A percentile compares a stretch with the other conserved stretches of the same genome.
These are phyloP conservation scores for Mycena galericulata DNA, from an alignment of 768 basidiomycete genomes.

Conservation along the genomic window DNA sequence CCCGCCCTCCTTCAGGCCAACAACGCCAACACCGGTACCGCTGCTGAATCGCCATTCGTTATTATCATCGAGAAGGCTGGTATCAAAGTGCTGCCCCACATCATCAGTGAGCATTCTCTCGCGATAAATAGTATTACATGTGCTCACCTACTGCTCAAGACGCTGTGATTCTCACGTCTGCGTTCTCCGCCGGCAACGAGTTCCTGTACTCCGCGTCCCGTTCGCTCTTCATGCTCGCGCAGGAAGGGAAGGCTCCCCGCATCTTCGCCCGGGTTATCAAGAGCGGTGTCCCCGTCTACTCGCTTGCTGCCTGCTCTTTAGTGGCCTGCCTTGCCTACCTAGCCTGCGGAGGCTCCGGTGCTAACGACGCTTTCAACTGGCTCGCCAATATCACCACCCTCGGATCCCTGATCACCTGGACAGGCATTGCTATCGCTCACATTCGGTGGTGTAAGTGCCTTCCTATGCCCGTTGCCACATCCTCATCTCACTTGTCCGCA, in stretches of 20 bases:
- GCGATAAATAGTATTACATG: too few species aligned
- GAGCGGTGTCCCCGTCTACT: slow-evolving; percentile 52
- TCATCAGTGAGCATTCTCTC: slow-evolving; percentile 44
- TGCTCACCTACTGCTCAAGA: slow-evolving; percentile 23
- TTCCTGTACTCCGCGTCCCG: slow-evolving; percentile 64
- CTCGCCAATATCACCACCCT: slow-evolving; percentile 53
- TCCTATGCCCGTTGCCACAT: slow-evolving; percentile 5
- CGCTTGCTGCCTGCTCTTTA: slow-evolving; percentile 48
- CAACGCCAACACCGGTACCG: slow-evolving; percentile 39
- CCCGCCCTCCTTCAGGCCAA: slow-evolving; percentile 30
- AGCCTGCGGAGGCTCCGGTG: slow-evolving; percentile 46
- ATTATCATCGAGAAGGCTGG: slow-evolving; percentile 58
- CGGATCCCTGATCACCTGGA: slow-evolving; percentile 55
- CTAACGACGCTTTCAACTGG: slow-evolving; percentile 56
- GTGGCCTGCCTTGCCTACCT: slow-evolving; percentile 57
- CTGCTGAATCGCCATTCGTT: slow-evolving; percentile 51
- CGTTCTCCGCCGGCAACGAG: slow-evolving; percentile 67
- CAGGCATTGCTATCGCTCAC: slow-evolving; percentile 56
- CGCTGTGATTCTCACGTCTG: slow-evolving; percentile 60
- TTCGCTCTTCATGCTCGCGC: slow-evolving; percentile 65
- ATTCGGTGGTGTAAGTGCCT: slow-evolving; percentile 41
- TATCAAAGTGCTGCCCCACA: slow-evolving; percentile 59
- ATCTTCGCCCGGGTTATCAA: slow-evolving; percentile 54
- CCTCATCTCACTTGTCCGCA: not conserved
- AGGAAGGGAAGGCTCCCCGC: slow-evolving; percentile 62